phyloP scores from a whole-genome alignment of 129 eudicot species.

The Gnaphalium uliginosum region DNA sequence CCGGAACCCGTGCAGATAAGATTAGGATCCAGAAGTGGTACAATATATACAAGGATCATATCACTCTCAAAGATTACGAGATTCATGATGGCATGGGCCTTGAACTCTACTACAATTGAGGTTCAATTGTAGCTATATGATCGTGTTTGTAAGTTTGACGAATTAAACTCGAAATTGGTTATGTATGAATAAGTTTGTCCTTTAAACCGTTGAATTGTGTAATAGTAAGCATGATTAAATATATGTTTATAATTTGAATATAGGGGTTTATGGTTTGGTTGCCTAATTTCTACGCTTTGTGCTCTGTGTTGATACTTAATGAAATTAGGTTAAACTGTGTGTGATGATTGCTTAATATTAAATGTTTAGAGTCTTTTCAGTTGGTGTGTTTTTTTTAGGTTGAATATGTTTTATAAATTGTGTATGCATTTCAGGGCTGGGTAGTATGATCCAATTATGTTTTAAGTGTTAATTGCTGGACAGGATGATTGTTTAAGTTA shows the following conservation, averaged over 20 bases:
- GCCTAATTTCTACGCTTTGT: slow-evolving; percentile 24
- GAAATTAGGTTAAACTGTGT: too few species aligned
- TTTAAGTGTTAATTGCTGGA: too few species aligned
- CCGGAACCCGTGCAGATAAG: slow-evolving; percentile 86
- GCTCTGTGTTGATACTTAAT: not conserved
- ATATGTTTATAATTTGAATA: slow-evolving; percentile 23
- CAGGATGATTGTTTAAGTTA: too few species aligned
- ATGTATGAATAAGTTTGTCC: slow-evolving; percentile 28
- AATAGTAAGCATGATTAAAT: not conserved
- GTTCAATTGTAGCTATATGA: not conserved
- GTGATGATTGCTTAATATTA: too few species aligned
- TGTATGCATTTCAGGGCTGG: too few species aligned
- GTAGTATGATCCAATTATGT: too few species aligned
- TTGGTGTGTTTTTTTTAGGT: too few species aligned
- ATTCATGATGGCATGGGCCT: slow-evolving; percentile 97
- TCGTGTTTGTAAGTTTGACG: slow-evolving; percentile 23
- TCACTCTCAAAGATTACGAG: slow-evolving; percentile 83
- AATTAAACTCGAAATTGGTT: slow-evolving; percentile 18
- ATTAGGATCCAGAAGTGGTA: slow-evolving; percentile 91
- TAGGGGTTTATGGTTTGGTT: slow-evolving; percentile 5
- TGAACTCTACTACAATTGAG: slow-evolving; percentile 79
- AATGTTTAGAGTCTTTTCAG: too few species aligned
- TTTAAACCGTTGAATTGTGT: slow-evolving; percentile 20
- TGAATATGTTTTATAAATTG: too few species aligned
- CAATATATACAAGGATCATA: slow-evolving; percentile 79